These are phyloP conservation scores for Salinomyces thailandicus DNA, from an alignment of 2,329 filamentous ascomycete species.

Conservation along the genomic window DNA sequence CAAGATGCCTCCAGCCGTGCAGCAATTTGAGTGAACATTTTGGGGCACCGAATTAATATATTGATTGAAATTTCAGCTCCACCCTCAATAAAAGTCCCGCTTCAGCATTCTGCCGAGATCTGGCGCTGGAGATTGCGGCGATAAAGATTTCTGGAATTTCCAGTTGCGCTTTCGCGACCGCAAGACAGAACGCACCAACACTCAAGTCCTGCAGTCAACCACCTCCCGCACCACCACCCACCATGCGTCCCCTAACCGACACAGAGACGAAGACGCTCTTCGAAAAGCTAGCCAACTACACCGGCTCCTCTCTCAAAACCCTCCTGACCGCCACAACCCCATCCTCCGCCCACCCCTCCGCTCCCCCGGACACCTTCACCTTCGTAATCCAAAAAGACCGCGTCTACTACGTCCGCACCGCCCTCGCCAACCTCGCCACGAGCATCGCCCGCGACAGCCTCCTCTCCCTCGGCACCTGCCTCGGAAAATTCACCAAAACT, in stretches of 20 bases:
- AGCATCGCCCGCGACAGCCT: conserved; percentile 73
- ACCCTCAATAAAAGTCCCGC: too few relatives aligned
- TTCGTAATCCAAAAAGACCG: conserved; percentile 74
- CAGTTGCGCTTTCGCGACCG: too few relatives aligned
- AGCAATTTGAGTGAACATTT: too few relatives aligned
- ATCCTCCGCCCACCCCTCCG: conserved; percentile 43
- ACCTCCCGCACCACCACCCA: conserved; percentile 21
- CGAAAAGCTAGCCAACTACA: conserved; percentile 88
- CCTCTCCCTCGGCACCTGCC: conserved; percentile 76
- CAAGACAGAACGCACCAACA: too few relatives aligned
- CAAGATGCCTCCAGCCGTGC: neutral
- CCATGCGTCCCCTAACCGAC: conserved; percentile 74
- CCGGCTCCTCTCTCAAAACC: conserved; percentile 73
- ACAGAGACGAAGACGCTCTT: conserved; percentile 72
- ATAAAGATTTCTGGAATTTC: neutral
- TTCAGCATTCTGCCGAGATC: neutral
- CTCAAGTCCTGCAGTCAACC: neutral
- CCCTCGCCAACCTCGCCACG: conserved; percentile 82
- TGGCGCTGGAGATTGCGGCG: neutral
- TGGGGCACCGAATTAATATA: too few relatives aligned
- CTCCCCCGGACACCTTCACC: conserved; percentile 57
- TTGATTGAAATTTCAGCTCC: too few relatives aligned
- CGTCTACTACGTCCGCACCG: conserved; percentile 86
- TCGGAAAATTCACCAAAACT: conserved; percentile 94
- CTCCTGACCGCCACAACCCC: conserved; percentile 41